These are phyloP conservation scores for Zygoascus bituminiphila DNA, from an alignment of 805 yeast species.

Conservation along the genomic window DNA sequence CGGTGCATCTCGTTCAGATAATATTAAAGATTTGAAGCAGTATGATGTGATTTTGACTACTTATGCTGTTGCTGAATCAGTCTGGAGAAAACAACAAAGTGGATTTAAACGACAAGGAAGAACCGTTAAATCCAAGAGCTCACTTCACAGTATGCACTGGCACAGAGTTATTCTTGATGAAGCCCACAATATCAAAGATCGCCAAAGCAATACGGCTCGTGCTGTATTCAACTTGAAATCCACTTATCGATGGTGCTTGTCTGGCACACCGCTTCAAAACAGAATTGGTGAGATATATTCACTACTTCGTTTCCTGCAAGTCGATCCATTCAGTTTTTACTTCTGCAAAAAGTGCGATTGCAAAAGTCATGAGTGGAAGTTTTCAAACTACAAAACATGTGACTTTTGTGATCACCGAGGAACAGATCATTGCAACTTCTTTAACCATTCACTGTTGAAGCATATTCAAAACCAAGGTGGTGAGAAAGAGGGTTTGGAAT, in stretches of 20 bases:
- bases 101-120: slow-evolving; percentile 76
- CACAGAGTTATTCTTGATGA: slow-evolving; percentile 89
- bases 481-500: slow-evolving; percentile 65
- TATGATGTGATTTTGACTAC: slow-evolving; percentile 85
- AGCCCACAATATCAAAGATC: slow-evolving; percentile 94
- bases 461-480: slow-evolving; percentile 84
- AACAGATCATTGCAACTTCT: slow-evolving; percentile 91
- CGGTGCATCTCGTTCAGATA: slow-evolving; percentile 69
- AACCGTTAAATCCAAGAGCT: slow-evolving; percentile 68
- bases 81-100: slow-evolving; percentile 67
- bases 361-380: slow-evolving; percentile 72
- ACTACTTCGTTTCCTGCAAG: slow-evolving; percentile 70
- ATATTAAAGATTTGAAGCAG: slow-evolving; percentile 44
- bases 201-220: slow-evolving; percentile 86
- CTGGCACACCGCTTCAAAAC: slow-evolving; percentile 96
- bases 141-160: slow-evolving; percentile 65
- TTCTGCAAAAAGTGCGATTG: slow-evolving; percentile 94
- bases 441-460: slow-evolving; percentile 91
- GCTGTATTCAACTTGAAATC: slow-evolving; percentile 75
- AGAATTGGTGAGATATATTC: slow-evolving; percentile 96
- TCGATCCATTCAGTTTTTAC: slow-evolving; percentile 81
- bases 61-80: slow-evolving; percentile 85
- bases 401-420: slow-evolving; percentile 84
- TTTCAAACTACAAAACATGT: slow-evolving; percentile 76
- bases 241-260: slow-evolving; percentile 77